Base-by-base conservation (phyloP, 2,329 filamentous ascomycete genomes). In the Phaeosphaeriaceae sp. region DNA sequence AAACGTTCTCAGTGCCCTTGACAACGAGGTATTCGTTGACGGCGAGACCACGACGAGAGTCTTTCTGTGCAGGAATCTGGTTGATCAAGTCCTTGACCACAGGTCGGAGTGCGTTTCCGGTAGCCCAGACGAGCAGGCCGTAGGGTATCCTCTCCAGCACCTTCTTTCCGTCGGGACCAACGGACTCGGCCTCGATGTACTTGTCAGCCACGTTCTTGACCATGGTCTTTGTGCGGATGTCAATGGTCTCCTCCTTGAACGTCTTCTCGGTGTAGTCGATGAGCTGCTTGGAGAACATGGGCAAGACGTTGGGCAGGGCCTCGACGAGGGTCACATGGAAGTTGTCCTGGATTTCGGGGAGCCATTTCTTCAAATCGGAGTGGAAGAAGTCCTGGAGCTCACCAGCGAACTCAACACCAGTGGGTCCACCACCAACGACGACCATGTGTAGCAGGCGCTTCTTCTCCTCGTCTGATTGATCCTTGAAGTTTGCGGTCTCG, bases 241-340 rank as follows among this genome's bases (percentile, higher is more conserved):
- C 89, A 76, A 99, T 99, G 76, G 93, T 93, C 82, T 99, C 95
- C 84, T 99, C 95, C 82, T 96, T 95, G 84, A 99, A 96, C 48
- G 94, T 97, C 81, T 93, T 94, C 83, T 99, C 95, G 70, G 95
- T 99, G 85, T 99, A 99, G 75, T 99, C 95, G 76, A 99, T 98
- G 74, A 99, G 85, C 81, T 97, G 93, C 87, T 98, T 98, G 78
- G 92, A 97, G 86, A 99, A 99, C 86, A 93, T 96, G 72, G 95
- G 95, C 66, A 99, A 87, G 52, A 97, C 93, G 79, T 96, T 97
- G 71, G 95, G 95, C 33, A 99, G 88, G 61, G 95, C 95, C 83
- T 99, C 95, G 67, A 99, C 94, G 48, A 99, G 89, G 57, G 95
- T 99, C 65, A 99, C 94, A 80, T 93, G 91, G 88, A 99, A 98